Evolutionary conservation across 2,329 filamentous ascomycete genomes (phyloP), one percentile per base, ranked within the genome.

Genomic region (Colletotrichum simmondsii): DNA sequence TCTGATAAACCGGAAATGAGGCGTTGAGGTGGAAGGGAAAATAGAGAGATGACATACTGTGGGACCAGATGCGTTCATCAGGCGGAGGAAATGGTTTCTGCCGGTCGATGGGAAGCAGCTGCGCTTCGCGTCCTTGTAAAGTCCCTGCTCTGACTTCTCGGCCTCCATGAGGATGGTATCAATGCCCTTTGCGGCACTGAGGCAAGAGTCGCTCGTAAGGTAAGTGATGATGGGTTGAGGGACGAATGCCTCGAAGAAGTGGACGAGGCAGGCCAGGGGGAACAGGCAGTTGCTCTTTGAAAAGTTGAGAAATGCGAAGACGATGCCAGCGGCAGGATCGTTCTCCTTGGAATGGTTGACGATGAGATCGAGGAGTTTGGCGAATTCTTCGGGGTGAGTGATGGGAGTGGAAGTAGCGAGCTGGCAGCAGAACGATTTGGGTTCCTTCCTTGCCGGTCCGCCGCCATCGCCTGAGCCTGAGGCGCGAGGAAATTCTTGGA

Each of bases 51-150:
- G 5, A 5, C 7, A n/a, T 52, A 68, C 64, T 22, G 46, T 24
- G 10, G n/a, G 56, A 16, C 64, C 64, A 16, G 67, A 22, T 49
- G 65, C 53, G 5, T 57, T 24, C 16, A 69, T 5, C 4, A 69
- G 32, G 22, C 67, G 67, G 10, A 57, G 35, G 37, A 69, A 61
- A 37, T 69, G 67, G 26, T 65, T 35, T 5, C 24, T 28, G 16
- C 57, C 67, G 35, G 61, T 49, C 28, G 63, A 53, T 7, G 61
- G 32, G 37, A 65, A 69, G 32, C 49, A 65, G 5, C 52, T 58
- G 14, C 19, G 35, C 16, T 64, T 65, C 7, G 37, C 8, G 6
- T 28, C 22, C 1, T 42, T 14, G 10, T 65, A 69, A 12, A 69
- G 37, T 28, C 67, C 61, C 22, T 58, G 16, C 19, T 16, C n/a